Evolutionary conservation across 306 rosid genomes (phyloP).

Genomic region (barrel medic (Medicago truncatula)): MtrunA17r5.0-ANR NC_053048.1:7564001-7564500

Average conservation of each 20-base stretch:
- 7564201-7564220: too few relatives aligned
- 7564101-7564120: slow-evolving; percentile 31
- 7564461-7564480: background rate
- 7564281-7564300: too few relatives aligned
- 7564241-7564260: too few relatives aligned
- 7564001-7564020: background rate
- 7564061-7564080: slow-evolving; percentile 12
- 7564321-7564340: too few relatives aligned
- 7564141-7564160: slow-evolving; percentile 11
- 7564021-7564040: slow-evolving; percentile 21
- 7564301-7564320: too few relatives aligned
- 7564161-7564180: slow-evolving; percentile 2
- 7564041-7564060: slow-evolving; percentile 25
- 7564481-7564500: background rate
- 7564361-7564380: too few relatives aligned
- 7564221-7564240: too few relatives aligned
- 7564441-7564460: background rate
- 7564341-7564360: too few relatives aligned
- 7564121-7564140: slow-evolving; percentile 21
- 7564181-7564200: slow-evolving; percentile 7
- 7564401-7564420: background rate
- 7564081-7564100: slow-evolving; percentile 20
- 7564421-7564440: background rate
- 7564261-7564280: too few relatives aligned
- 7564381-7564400: background rate